Percentiles rank a stretch among this genome's conserved stretches.
phyloP scores from a whole-genome alignment of 1,284 basidiomycete species.

The Microbotryum lychnidis-dioicae region DNA sequence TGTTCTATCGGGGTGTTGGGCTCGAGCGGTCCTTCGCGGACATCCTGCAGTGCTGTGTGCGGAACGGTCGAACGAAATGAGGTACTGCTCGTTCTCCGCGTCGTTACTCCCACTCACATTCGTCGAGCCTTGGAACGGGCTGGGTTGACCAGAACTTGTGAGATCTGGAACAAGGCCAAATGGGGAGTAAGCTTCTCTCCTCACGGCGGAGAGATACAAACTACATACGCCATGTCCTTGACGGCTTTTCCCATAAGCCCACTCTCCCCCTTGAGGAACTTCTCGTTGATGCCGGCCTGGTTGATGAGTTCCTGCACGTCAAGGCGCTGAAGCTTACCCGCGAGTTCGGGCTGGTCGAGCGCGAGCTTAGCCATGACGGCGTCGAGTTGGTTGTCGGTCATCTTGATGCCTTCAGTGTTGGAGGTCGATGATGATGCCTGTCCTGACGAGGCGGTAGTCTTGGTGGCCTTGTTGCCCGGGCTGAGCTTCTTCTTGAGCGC shows the following conservation, averaged over 20 bases:
- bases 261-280: constrained; percentile 17
- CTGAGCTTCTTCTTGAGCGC: constrained; percentile 18
- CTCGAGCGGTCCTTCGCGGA: constrained; percentile 77
- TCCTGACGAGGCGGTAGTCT: not conserved
- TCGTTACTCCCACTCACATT: constrained; percentile 14
- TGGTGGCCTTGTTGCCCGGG: constrained; percentile 3
- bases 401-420: constrained; percentile 2
- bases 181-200: not conserved
- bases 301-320: constrained; percentile 21
- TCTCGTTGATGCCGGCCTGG: constrained; percentile 19
- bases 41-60: constrained; percentile 48
- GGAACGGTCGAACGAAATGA: not conserved
- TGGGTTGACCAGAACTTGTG: constrained; percentile 98
- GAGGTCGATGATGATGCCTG: not conserved
- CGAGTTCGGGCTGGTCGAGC: constrained; percentile 14
- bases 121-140: constrained; percentile 80
- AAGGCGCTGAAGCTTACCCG: constrained; percentile 3
- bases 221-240: constrained; percentile 24
- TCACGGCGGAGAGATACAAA: not conserved
- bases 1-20: constrained; percentile 65
- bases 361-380: constrained; percentile 13
- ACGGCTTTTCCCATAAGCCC: constrained; percentile 29
- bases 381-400: constrained; percentile 20
- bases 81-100: too few relatives aligned
- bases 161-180: not conserved